Conservation (phyloP, 768 basidiomycete species). For the Podaxis pistillaris region DNA sequence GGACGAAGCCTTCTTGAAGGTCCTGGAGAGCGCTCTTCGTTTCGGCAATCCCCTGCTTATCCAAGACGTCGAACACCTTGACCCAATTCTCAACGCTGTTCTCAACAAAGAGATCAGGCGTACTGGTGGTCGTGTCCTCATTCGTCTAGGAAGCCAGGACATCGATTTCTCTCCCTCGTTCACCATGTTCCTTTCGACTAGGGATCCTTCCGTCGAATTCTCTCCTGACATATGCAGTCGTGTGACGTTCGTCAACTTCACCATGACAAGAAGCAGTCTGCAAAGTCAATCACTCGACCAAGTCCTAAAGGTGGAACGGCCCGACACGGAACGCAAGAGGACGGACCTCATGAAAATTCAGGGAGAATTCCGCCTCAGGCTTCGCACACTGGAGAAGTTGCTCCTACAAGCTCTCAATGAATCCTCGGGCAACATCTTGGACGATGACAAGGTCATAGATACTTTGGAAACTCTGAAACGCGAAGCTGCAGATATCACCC, state of each 20-base stretch:
- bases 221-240: conserved; percentile 98
- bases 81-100: conserved; percentile 96
- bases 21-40: conserved; percentile 95
- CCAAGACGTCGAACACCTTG: conserved; percentile 96
- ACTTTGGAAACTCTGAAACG: conserved; percentile 94
- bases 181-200: conserved; percentile 97
- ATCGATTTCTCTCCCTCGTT: conserved; percentile 99
- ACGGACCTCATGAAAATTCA: conserved; percentile 98
- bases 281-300: conserved; percentile 98
- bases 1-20: conserved; percentile 98
- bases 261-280: conserved; percentile 97
- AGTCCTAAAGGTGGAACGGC: conserved; percentile 94
- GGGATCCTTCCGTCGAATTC: conserved; percentile 97
- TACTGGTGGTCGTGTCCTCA: conserved; percentile 95
- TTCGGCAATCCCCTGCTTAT: conserved; percentile 98
- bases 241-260: conserved; percentile 94
- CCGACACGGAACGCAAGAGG: conserved; percentile 92
- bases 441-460: conserved; percentile 97
- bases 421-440: conserved; percentile 94
- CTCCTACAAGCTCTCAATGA: conserved; percentile 95
- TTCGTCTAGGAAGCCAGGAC: conserved; percentile 95
- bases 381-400: conserved; percentile 89
- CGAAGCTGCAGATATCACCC: conserved; percentile 94
- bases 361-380: conserved; percentile 92
- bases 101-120: conserved; percentile 95